Evolutionary conservation across 257 asterid genomes (phyloP).

Genomic region (Solanum phureja): DNA sequence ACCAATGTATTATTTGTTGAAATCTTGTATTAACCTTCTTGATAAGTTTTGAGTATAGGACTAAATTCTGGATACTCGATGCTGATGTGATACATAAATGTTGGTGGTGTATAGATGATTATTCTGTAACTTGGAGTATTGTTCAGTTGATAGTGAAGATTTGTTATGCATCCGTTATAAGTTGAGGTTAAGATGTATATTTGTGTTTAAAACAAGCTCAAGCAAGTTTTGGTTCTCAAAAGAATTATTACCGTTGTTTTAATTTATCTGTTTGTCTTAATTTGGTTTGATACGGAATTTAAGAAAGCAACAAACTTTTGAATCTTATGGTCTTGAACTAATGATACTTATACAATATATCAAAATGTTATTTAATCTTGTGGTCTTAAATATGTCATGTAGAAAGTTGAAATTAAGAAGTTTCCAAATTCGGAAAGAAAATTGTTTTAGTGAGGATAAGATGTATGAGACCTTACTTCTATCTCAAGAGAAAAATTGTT

Average conservation of each 20-base stretch:
- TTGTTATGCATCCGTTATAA: background rate
- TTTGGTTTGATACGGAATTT: too few relatives aligned
- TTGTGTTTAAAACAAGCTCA: background rate
- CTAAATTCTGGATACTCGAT: background rate
- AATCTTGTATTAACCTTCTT: background rate
- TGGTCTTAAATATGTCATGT: background rate
- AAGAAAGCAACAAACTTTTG: too few relatives aligned
- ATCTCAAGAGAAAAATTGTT: background rate
- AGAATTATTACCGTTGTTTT: background rate
- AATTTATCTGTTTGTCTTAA: too few relatives aligned
- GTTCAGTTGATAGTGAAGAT: background rate
- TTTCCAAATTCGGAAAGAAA: background rate
- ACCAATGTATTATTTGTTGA: background rate
- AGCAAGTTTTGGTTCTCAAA: background rate
- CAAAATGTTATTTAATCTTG: too few relatives aligned
- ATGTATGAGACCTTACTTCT: too few relatives aligned
- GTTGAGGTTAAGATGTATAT: background rate
- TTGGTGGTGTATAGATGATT: too few relatives aligned
- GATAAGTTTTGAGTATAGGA: background rate
- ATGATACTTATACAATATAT: too few relatives aligned
- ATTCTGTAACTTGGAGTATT: background rate
- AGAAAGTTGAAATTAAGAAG: background rate
- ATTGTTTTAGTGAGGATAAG: background rate
- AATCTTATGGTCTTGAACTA: background rate
- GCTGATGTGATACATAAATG: too few relatives aligned